Base-by-base conservation (phyloP, 2,329 filamentous ascomycete species). In the Cercospora nicotianae region DNA sequence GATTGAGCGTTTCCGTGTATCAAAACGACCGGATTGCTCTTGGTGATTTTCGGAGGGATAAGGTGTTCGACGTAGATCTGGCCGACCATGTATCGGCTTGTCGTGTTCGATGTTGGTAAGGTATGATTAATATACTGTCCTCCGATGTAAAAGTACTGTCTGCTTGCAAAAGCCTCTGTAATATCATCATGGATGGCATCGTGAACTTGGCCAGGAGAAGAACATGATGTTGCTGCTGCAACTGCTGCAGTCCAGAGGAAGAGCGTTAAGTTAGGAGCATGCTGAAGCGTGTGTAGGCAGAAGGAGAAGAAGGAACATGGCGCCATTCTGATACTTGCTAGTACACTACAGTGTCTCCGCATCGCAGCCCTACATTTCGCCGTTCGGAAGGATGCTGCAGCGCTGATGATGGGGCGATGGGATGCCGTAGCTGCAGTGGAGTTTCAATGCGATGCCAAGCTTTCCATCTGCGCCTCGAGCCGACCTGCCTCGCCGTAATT, bases 31-130 rank as follows among this genome's bases (percentile, higher is more conserved):
- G 82, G 82, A 12, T 67, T 18, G 28, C 51, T 16, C 30, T 67
- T 64, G n/a, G 10, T 65, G 61, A 31, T 16, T 58, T 36, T 36
- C 67, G 72, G 57, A 74, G 74, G 66, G 5, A 72, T 67, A 13
- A 83, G 82, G 6, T 72, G 70, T 16, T 87, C 85, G 30, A 86
- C 83, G 70, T 87, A 87, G 79, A 87, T 85, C 77, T 87, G 85
- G 63, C 80, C 80, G 23, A 60, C 63, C 67, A 74, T 70, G 67
- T 69, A 72, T 16, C 69, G 64, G 26, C 60, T 62, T 10, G 66
- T 71, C 12, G 66, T 67, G 55, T 69, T 70, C 10, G 62, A 65
- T 7, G 58, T 64, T 20, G 66, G 66, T n/a, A 65, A 60, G 30
- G 65, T 67, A 26, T 66, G 53, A n/a, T 73, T 70, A n/a, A 70